phyloP scores from a whole-genome alignment of 225 moss, liverwort and hornwort genomes.

The Sphagnum tenellum region DNA sequence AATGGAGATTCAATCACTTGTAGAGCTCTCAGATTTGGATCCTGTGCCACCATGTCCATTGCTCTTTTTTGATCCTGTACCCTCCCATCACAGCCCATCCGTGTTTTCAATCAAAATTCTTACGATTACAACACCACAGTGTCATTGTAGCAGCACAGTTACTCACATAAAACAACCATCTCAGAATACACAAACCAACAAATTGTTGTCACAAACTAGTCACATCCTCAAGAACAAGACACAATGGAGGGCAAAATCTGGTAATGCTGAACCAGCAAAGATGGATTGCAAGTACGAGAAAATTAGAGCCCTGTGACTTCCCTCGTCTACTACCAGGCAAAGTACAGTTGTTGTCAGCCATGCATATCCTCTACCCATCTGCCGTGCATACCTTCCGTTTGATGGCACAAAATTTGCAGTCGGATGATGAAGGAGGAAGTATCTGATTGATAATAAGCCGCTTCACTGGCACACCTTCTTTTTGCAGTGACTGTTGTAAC shows the following conservation, averaged over 20 bases:
- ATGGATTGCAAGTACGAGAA: too few species aligned
- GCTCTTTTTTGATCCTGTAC: conserved; percentile 83
- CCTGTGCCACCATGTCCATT: conserved; percentile 52
- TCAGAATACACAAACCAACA: not conserved
- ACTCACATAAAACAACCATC: too few species aligned
- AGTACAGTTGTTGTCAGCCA: too few species aligned
- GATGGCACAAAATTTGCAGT: conserved; percentile 91
- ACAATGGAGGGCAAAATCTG: too few species aligned
- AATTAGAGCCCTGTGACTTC: too few species aligned
- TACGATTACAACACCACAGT: too few species aligned
- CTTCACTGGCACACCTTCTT: conserved; percentile 83
- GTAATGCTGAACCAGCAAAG: too few species aligned
- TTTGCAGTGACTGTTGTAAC: conserved; percentile 55
- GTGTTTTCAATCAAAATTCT: too few species aligned
- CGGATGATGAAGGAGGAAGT: conserved; percentile 67
- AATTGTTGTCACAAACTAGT: not conserved
- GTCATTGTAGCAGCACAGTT: too few species aligned
- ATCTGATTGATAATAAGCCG: conserved; percentile 81
- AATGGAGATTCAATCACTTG: conserved; percentile 66
- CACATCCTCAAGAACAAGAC: not conserved
- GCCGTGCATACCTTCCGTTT: conserved; percentile 65
- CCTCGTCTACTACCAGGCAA: too few species aligned
- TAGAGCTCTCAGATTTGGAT: conserved; percentile 45
- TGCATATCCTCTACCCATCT: too few species aligned
- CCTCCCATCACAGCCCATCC: not conserved